phyloP scores from a whole-genome alignment of 1,139 yeast species.

The Kazachstania sp. region DNA sequence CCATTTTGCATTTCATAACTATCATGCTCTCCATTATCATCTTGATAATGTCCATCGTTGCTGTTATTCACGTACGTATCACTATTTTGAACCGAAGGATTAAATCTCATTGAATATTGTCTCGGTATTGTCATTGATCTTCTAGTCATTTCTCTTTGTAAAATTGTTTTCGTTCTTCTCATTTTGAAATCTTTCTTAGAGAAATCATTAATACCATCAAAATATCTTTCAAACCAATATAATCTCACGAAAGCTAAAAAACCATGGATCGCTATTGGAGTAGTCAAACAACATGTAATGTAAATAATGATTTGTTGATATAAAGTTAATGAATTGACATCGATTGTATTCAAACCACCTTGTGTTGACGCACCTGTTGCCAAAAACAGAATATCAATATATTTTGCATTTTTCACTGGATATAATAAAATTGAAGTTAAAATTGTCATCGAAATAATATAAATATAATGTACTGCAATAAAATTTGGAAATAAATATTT shows the following conservation, averaged over 20 bases:
- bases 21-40: not conserved
- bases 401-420: conserved; percentile 57
- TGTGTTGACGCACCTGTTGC: conserved; percentile 76
- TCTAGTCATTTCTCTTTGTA: conserved; percentile 37
- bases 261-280: conserved; percentile 87
- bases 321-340: conserved; percentile 49
- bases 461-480: conserved; percentile 68
- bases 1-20: not conserved
- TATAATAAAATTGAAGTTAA: conserved; percentile 65
- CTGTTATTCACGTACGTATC: no score
- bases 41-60: not conserved
- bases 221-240: conserved; percentile 82
- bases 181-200: conserved; percentile 69
- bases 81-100: not conserved
- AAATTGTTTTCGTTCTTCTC: conserved; percentile 64
- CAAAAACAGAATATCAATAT: conserved; percentile 73
- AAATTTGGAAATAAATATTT: conserved; percentile 59
- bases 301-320: conserved; percentile 75
- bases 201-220: conserved; percentile 68
- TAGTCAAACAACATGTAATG: conserved; percentile 53
- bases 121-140: conserved; percentile 7
- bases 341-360: conserved; percentile 81
- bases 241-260: conserved; percentile 69
- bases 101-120: conserved; percentile 25
- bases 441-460: conserved; percentile 46